A percentile compares a stretch with the other conserved stretches of the same genome.
phyloP scores from a whole-genome alignment of 2,329 filamentous ascomycete genomes.

The Pseudocercospora vitis region DNA sequence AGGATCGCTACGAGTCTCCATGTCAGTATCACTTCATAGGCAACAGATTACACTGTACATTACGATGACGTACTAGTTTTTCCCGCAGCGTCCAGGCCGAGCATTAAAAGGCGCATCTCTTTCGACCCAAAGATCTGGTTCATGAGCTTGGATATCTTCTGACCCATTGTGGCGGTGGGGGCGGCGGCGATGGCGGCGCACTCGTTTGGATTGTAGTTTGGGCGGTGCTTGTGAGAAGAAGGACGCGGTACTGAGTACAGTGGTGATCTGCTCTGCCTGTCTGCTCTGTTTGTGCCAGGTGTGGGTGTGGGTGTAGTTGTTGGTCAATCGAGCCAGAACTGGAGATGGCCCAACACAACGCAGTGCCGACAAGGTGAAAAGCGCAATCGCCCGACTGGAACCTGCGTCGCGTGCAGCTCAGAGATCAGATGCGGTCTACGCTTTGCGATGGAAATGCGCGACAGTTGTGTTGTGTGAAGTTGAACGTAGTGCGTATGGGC shows the following conservation, averaged over 20 bases:
- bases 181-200: background rate
- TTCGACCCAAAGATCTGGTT: constrained; percentile 98
- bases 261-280: too few species aligned
- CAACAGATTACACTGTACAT: too few species aligned
- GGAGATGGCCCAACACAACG: too few species aligned
- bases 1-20: constrained; percentile 65
- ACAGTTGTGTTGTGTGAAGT: too few species aligned
- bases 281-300: background rate
- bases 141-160: constrained; percentile 89
- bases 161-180: constrained; percentile 69
- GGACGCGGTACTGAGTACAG: too few species aligned
- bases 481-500: too few species aligned
- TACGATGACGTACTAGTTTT: constrained; percentile 78
- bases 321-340: too few species aligned
- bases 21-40: too few species aligned
- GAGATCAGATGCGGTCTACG: background rate
- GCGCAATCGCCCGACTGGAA: too few species aligned
- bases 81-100: constrained; percentile 93
- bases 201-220: too few species aligned
- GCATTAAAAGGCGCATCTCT: constrained; percentile 97
- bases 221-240: too few species aligned
- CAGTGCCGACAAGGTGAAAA: too few species aligned
- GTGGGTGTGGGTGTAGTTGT: background rate
- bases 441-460: background rate
- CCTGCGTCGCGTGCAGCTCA: background rate